Base-by-base conservation (phyloP, 208 protist genomes). In the Phytomonas sp. region DNA sequence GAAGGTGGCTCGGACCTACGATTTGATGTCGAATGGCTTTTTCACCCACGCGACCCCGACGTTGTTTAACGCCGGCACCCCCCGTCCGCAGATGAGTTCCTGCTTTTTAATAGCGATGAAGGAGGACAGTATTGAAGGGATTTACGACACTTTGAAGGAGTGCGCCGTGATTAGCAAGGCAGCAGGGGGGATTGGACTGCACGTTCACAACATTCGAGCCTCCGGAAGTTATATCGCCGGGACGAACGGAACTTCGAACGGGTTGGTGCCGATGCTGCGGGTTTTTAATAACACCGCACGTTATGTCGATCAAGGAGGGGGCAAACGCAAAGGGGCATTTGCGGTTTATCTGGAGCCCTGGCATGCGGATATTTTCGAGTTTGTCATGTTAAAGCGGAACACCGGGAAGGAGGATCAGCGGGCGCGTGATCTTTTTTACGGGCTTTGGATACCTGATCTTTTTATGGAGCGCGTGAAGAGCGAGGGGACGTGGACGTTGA, bases 301-400 rank as follows among this genome's bases (percentile, higher is more conserved):
- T 71, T 99, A 99, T 83, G 97, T 99, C 42, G 97, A 99, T 74
- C 98, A 99, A 86, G 94, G 97, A 34, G 98, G 97, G 65, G 97
- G 97, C 67, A 99, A 99, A 83, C 94, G 99, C 74, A 99, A 99
- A 74, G 99, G 99, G 33, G 96, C 98, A 40, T 99, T 99, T 83
- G 98, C 98, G 60, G 82, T 99, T 30, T 99, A 99, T 80, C 87
- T 99, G 0, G 99, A 99, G 89, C 99, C 99, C 65, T 99, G 99
- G 99, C 99, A 99, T 79, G 93, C 97, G 0, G 99, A 99, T 72
- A 88, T 99, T 36, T 97, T 98, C 60, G 95, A 98, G 23, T 99
- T 99, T 72, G 69, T 99, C 16, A 89, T 99, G 52, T 83, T 99
- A 30, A 97, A 95, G 82, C 98, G 98, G 81, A 99, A 99, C 82